phyloP scores from a whole-genome alignment of 2,329 filamentous ascomycete species.

The Pseudogymnoascus sp. region DNA sequence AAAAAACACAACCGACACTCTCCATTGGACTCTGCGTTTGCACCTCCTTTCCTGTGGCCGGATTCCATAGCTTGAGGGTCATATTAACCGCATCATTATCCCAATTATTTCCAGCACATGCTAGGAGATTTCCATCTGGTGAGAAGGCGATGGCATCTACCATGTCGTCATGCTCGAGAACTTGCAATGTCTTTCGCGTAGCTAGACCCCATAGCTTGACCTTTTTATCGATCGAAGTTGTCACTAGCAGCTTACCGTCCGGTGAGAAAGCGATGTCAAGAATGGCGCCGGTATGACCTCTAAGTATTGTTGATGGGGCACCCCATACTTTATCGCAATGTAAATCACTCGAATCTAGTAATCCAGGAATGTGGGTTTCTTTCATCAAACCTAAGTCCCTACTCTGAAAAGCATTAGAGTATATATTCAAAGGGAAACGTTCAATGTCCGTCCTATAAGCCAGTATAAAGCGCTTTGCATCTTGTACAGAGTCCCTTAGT shows the following conservation, averaged over 20 bases:
- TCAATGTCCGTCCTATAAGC: constrained; percentile 18
- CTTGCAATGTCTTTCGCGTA: not conserved
- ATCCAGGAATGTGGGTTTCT: constrained; percentile 7
- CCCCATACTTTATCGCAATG: not conserved
- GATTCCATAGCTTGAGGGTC: not conserved
- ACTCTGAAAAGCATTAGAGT: constrained; percentile 26
- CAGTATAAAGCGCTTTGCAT: constrained; percentile 5
- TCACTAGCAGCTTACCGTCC: not conserved
- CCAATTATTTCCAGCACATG: not conserved
- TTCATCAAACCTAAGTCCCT: constrained; percentile 15
- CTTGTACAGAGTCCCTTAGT: not conserved
- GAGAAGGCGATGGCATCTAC: not conserved
- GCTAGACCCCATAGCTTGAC: not conserved
- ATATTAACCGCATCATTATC: not conserved
- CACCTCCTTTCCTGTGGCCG: not conserved
- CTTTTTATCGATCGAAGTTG: not conserved
- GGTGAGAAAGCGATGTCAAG: not conserved
- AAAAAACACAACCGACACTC: not conserved
- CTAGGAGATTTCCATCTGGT: not conserved
- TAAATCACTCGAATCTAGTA: not conserved
- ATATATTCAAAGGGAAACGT: constrained; percentile 25
- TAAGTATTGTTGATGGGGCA: constrained; percentile 13
- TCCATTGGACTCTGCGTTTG: not conserved
- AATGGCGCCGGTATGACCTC: constrained; percentile 15
- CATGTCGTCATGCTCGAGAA: too few relatives aligned